Evolutionary conservation across 345 rosid genomes (phyloP).

Genomic region (Aegle marmelos): DNA sequence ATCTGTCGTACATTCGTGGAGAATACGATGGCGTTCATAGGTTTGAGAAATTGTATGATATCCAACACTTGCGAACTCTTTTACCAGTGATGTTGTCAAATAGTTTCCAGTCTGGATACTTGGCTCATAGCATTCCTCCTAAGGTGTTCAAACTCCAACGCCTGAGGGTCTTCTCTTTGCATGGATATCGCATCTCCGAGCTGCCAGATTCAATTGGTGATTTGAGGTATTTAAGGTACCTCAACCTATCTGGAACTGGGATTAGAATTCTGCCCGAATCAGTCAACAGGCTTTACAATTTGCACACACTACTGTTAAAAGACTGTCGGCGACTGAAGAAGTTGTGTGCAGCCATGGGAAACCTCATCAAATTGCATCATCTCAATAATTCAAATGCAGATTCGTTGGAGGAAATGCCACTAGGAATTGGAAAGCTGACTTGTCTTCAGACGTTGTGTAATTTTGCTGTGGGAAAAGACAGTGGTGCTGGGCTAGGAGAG

Average conservation of each 20-base stretch:
- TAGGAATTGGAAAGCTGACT: neutral
- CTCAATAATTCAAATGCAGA: neutral
- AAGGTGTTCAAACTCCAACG: neutral
- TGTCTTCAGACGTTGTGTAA: neutral
- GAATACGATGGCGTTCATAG: neutral
- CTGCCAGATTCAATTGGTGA: neutral
- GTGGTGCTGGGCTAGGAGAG: neutral
- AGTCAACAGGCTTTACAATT: neutral
- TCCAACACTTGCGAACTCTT: neutral
- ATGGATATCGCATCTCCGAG: neutral
- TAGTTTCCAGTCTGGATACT: rapidly evolving
- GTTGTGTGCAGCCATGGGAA: neutral
- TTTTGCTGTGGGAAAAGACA: slow-evolving; percentile 7
- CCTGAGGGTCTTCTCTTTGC: slow-evolving; percentile 7
- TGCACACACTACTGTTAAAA: neutral
- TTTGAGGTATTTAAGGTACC: neutral
- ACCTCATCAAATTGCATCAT: neutral
- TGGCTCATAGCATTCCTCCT: neutral
- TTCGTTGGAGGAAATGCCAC: neutral
- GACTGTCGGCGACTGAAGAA: neutral
- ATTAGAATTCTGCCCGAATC: neutral
- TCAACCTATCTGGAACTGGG: neutral
- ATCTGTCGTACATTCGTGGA: neutral
- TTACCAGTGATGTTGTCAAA: neutral
- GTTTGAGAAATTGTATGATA: neutral